Conservation (phyloP, 768 basidiomycete species). For the Guyanaporus albipodus region DNA sequence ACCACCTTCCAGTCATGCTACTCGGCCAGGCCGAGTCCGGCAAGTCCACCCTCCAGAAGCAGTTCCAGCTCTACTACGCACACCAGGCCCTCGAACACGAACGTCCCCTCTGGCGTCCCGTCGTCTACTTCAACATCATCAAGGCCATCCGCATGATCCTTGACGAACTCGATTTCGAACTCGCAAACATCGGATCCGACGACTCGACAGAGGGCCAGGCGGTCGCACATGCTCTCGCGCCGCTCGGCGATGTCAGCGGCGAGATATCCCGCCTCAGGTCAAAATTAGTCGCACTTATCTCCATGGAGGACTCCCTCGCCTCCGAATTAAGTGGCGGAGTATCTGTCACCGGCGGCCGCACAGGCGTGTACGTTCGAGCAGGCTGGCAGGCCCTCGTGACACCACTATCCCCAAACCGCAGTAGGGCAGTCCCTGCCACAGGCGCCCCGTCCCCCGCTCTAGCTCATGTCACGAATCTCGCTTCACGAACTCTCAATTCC, state of each 20-base stretch:
- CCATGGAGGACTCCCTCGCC: constrained; percentile 64
- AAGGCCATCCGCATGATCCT: constrained; percentile 73
- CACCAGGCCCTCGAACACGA: constrained; percentile 65
- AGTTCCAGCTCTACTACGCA: constrained; percentile 79
- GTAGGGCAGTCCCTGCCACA: constrained; percentile 37
- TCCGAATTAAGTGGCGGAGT: constrained; percentile 66
- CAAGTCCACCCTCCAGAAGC: constrained; percentile 82
- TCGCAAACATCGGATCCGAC: constrained; percentile 32
- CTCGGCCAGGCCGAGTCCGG: constrained; percentile 79
- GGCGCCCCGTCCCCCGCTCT: constrained; percentile 30
- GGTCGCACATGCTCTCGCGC: constrained; percentile 30
- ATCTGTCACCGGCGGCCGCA: constrained; percentile 54
- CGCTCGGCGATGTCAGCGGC: constrained; percentile 33
- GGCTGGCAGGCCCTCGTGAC: constrained; percentile 68
- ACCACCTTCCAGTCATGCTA: constrained; percentile 51
- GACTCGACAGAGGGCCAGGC: constrained; percentile 30
- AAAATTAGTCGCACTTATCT: constrained; percentile 58
- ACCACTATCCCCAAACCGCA: constrained; percentile 37
- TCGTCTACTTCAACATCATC: constrained; percentile 83
- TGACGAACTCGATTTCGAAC: constrained; percentile 63
- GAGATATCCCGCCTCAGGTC: constrained; percentile 53
- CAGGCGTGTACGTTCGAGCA: constrained; percentile 62
- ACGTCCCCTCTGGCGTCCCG: constrained; percentile 71
- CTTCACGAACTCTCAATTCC: constrained; percentile 51
- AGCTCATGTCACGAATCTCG: constrained; percentile 46